Conservation (phyloP, 1,139 yeast species). For the Yamadazyma triangularis region DNA sequence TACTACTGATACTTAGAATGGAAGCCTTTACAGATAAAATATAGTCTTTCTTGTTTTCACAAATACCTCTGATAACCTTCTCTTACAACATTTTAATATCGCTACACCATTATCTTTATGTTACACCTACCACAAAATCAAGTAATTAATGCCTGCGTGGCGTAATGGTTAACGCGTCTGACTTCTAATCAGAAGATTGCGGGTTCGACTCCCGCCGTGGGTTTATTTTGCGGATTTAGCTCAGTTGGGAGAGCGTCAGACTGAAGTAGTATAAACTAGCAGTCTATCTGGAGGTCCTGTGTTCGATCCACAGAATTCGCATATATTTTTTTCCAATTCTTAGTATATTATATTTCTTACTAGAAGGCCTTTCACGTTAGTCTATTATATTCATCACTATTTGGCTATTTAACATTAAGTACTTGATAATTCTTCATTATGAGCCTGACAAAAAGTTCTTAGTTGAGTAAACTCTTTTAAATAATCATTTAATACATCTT, state of each 20-base stretch:
- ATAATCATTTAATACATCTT: conserved; percentile 28
- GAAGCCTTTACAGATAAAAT: too few species aligned
- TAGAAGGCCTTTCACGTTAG: too few species aligned
- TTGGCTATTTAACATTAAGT: background rate
- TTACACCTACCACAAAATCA: too few species aligned
- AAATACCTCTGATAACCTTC: too few species aligned
- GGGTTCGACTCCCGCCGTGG: conserved; percentile 22
- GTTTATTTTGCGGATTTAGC: conserved; percentile 33
- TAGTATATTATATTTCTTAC: background rate
- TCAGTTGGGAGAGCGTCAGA: conserved; percentile 57
- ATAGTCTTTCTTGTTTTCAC: too few species aligned
- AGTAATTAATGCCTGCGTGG: conserved; percentile 22
- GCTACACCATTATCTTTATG: too few species aligned
- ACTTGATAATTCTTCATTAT: conserved; percentile 5
- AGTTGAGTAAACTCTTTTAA: conserved; percentile 15
- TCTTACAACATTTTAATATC: too few species aligned
- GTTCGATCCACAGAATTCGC: conserved; percentile 55
- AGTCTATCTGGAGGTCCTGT: conserved; percentile 51
- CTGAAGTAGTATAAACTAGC: conserved; percentile 38
- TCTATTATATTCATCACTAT: background rate
- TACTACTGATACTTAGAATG: too few species aligned
- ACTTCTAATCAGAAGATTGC: conserved; percentile 21
- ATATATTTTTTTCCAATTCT: conserved; percentile 11
- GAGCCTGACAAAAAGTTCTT: conserved; percentile 8
- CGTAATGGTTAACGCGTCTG: conserved; percentile 21